These are phyloP conservation scores for Globisporangium irregulare DNA, from an alignment of 352 stramenopile species.

Conservation along the genomic window DNA sequence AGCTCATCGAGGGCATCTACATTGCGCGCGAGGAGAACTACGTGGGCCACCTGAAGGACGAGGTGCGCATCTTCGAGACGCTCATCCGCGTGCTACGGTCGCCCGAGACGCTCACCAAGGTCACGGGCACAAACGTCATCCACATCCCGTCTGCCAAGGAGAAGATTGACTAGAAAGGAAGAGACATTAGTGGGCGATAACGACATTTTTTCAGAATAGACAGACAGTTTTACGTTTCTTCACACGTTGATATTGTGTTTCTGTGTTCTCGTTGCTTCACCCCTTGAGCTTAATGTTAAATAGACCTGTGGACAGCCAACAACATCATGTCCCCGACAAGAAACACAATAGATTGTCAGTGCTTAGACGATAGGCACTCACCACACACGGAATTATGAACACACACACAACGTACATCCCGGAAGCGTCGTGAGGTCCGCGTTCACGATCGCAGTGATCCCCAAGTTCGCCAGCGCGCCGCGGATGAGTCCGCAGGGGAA, in stretches of 20 bases:
- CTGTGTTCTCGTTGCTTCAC: conserved; percentile 20
- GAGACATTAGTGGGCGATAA: neutral
- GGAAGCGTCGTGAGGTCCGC: conserved; percentile 91
- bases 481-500: conserved; percentile 96
- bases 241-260: neutral
- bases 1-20: conserved; percentile 88
- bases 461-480: conserved; percentile 93
- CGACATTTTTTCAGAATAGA: conserved; percentile 1
- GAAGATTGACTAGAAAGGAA: conserved; percentile 64
- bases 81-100: conserved; percentile 82
- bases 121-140: conserved; percentile 83
- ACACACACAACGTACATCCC: conserved; percentile 70
- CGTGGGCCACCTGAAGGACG: conserved; percentile 84
- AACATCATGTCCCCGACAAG: neutral
- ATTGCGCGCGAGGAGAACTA: conserved; percentile 82
- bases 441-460: conserved; percentile 93
- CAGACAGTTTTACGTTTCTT: neutral
- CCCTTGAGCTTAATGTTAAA: conserved; percentile 91
- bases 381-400: neutral
- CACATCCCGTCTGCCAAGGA: conserved; percentile 83
- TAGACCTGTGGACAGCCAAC: conserved; percentile 53
- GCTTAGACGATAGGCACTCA: neutral
- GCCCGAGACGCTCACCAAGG: conserved; percentile 80
- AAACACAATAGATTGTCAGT: neutral
- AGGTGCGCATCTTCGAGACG: conserved; percentile 87